These are phyloP conservation scores for Aspergillus egyptiacus DNA, from an alignment of 495 filamentous ascomycete genomes.

Conservation along the genomic window DNA sequence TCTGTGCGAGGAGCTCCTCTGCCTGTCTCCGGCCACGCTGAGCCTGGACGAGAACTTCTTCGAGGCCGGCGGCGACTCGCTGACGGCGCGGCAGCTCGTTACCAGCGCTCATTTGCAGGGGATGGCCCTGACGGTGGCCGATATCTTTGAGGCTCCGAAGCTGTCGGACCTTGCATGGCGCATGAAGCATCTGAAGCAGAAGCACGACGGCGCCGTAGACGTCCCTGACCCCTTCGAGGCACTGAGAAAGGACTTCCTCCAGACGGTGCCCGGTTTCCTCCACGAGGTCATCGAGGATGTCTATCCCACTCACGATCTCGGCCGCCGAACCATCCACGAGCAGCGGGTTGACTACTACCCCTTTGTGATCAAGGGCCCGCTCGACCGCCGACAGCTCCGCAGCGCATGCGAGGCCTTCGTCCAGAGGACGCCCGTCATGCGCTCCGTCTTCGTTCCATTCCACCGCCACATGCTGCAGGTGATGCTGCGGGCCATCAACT, in stretches of 20 bases:
- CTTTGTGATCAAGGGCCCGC: too few species aligned
- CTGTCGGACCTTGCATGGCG: not conserved
- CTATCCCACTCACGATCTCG: too few species aligned
- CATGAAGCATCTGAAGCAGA: not conserved
- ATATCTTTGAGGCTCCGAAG: not conserved
- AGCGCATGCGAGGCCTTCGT: too few species aligned
- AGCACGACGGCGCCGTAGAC: not conserved
- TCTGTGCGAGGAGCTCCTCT: not conserved
- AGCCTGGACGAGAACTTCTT: not conserved
- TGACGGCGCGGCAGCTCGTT: not conserved
- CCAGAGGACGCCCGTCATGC: too few species aligned
- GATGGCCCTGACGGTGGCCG: not conserved
- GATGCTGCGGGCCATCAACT: too few species aligned
- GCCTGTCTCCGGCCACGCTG: not conserved
- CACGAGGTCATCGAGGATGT: not conserved
- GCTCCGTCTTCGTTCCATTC: too few species aligned
- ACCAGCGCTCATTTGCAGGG: not conserved
- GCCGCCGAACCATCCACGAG: too few species aligned
- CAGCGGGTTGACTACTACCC: too few species aligned
- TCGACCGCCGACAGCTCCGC: too few species aligned
- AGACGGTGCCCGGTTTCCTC: not conserved
- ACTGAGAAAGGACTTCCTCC: not conserved
- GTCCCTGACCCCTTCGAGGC: not conserved
- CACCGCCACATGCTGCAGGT: too few species aligned
- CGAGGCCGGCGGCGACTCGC: not conserved